Conservation (phyloP, 257 asterid genomes). For the Nicotiana otophora region DNA sequence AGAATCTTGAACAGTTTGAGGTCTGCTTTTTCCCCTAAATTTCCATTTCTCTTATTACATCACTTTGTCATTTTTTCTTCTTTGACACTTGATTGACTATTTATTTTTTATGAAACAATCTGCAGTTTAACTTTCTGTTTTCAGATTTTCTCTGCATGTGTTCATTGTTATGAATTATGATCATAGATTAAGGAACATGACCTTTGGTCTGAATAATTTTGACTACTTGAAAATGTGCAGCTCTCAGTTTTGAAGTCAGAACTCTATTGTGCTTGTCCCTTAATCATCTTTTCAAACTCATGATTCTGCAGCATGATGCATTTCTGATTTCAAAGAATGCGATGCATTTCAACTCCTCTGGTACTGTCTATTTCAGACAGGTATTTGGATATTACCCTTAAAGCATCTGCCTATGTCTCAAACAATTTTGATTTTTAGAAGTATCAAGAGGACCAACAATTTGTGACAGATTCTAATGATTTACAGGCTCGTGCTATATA, state of each 20-base stretch:
- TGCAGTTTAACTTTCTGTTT: background rate
- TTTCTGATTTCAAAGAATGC: slow-evolving; percentile 83
- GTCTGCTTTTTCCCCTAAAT: slow-evolving; percentile 24
- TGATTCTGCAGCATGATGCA: slow-evolving; percentile 66
- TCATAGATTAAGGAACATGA: background rate
- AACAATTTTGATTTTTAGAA: background rate
- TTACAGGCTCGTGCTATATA: slow-evolving; percentile 71
- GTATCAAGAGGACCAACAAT: background rate
- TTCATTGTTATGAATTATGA: background rate
- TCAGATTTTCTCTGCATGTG: background rate
- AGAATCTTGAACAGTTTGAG: slow-evolving; percentile 70
- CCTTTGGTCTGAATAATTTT: background rate
- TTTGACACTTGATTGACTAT: background rate
- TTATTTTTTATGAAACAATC: background rate
- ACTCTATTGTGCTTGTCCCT: background rate
- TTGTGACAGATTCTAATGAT: background rate
- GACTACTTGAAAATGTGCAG: background rate
- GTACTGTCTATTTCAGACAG: slow-evolving; percentile 68
- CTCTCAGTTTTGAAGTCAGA: background rate
- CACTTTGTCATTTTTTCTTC: background rate
- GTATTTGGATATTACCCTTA: slow-evolving; percentile 20
- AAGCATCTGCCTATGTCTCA: background rate
- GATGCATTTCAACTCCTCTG: slow-evolving; percentile 77
- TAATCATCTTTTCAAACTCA: background rate
- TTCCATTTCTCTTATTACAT: background rate